Conservation (phyloP, 352 stramenopile species). For the Phytopythium mirpurense region DNA sequence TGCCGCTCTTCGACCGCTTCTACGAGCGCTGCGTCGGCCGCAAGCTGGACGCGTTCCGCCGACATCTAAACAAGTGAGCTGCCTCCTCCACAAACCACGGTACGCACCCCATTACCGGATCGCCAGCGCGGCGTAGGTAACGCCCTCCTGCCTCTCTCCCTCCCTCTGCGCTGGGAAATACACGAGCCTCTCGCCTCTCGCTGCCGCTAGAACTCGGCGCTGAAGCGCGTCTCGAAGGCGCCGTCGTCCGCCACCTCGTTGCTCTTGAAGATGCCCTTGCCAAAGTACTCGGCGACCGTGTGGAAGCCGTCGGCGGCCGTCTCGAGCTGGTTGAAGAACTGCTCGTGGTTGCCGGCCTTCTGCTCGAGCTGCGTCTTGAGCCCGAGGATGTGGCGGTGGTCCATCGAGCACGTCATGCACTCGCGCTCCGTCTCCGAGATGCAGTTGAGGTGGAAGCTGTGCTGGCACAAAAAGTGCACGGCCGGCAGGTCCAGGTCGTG, state of each 20-base stretch:
- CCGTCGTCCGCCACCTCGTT: conserved; percentile 62
- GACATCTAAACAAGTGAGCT: too few species aligned
- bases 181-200: too few species aligned
- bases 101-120: too few species aligned
- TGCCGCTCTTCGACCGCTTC: conserved; percentile 2
- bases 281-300: conserved; percentile 90
- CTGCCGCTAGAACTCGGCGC: conserved; percentile 83
- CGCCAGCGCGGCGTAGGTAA: too few species aligned
- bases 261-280: conserved; percentile 90
- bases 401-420: conserved; percentile 85
- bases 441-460: conserved; percentile 89
- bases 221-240: conserved; percentile 75
- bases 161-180: not conserved
- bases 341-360: conserved; percentile 88
- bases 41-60: not conserved
- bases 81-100: too few species aligned
- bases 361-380: conserved; percentile 86
- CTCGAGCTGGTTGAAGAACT: conserved; percentile 92
- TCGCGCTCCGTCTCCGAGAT: conserved; percentile 87
- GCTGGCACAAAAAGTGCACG: conserved; percentile 90
- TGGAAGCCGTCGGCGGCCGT: conserved; percentile 85
- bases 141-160: too few species aligned
- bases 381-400: conserved; percentile 80
- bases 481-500: conserved; percentile 88
- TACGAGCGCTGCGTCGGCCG: conserved; percentile 1